Evolutionary conservation across 192 early-diverging fungal species (phyloP), one percentile per base, ranked within the genome.

Genomic region (Rhizoclosmatium sp.): DNA sequence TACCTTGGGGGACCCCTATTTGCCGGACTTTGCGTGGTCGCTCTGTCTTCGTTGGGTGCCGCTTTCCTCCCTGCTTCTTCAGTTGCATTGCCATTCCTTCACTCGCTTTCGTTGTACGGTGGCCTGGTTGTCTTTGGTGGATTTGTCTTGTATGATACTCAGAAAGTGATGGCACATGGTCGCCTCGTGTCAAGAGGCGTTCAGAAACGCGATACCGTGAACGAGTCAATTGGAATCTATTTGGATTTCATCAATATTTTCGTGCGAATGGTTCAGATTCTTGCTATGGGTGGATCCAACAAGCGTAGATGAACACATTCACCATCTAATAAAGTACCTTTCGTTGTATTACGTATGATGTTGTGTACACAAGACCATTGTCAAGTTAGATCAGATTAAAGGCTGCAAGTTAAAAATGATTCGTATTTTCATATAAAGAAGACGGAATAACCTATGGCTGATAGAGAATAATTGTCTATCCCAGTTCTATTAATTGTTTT

Each of bases 241-340:
- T 62, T 76, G 9, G 75, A 76, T 41, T 76, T 76, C 49, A 76
- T 66, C 61, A 76, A 67, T 46, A 76, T 76, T 76, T 76, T 76
- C 49, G 64, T 76, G 7, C 61, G 75, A 4, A 12, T 76, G 10
- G 75, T 76, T 9, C 75, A 76, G 49, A 76, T 76, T 47, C 48
- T 76, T 21, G 42, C 21, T 9, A 75, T 75, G 72, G n/a, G 42
- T 39, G 69, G 69, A 4, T 10, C 14, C 16, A 45, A 47, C 58
- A 75, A 62, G 21, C 59, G 48, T 21, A 16, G 59, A 23, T 62
- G 23, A 62, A 40, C 21, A 54, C 5, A 54, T 54, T 31, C 31
- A 31, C 31, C 31, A 31, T 31, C 31, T 31, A 31, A 31, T 31
- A 31, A 31, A 31, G 31, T 31, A 31, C 31, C 31, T 31, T 31